Conservation (phyloP, 345 rosid species). For the Populus pruinosa region DNA sequence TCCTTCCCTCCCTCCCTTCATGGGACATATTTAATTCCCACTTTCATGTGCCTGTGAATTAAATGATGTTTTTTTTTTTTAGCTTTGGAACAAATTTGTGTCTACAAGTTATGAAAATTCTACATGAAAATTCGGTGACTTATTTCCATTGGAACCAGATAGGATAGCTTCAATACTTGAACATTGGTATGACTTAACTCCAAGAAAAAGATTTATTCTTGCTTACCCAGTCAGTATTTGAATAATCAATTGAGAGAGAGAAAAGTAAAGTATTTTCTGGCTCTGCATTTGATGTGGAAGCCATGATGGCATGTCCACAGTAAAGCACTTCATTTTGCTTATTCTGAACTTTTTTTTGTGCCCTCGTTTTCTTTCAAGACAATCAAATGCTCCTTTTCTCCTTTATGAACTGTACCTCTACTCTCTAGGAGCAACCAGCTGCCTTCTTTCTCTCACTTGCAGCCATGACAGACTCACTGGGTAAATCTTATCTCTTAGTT, state of each 20-base stretch:
- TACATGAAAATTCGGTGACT: not conserved
- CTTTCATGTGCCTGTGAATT: no score
- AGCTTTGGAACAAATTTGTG: no score
- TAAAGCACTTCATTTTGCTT: slow-evolving; percentile 10
- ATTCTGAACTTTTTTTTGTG: not conserved
- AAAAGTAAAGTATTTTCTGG: not conserved
- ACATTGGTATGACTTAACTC: not conserved
- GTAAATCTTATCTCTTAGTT: slow-evolving; percentile 1
- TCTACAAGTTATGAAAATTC: not conserved
- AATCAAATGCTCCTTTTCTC: not conserved
- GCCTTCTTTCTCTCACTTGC: not conserved
- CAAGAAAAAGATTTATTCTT: not conserved
- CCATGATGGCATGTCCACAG: slow-evolving; percentile 28
- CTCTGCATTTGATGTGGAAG: slow-evolving; percentile 8
- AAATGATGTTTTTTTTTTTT: no score
- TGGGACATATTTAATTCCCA: no score
- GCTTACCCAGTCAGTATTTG: not conserved
- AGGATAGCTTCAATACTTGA: not conserved
- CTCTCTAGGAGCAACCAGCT: slow-evolving; percentile 10
- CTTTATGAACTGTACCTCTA: not conserved
- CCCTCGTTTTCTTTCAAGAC: not conserved
- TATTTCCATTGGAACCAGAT: not conserved
- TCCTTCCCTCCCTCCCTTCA: not conserved
- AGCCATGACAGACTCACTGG: slow-evolving; percentile 13
- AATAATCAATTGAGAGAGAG: not conserved